phyloP scores from a whole-genome alignment of 2,329 filamentous ascomycete species.

The Aaosphaeria pasadenensis region DNA sequence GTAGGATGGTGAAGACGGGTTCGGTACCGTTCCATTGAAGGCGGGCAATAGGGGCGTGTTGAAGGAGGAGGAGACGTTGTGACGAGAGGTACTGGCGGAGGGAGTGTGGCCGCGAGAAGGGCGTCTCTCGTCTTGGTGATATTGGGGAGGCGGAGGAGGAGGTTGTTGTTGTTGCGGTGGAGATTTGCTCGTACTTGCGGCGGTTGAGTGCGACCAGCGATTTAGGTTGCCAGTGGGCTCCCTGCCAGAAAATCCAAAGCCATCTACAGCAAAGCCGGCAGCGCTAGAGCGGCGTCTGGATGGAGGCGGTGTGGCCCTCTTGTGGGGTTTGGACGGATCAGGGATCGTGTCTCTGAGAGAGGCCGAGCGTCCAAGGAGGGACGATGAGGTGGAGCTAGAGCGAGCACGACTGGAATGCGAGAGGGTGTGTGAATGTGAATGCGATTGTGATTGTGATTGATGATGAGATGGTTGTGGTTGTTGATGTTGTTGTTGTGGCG shows the following conservation, averaged over 20 bases:
- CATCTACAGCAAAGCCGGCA: constrained; percentile 38
- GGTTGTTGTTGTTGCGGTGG: background rate
- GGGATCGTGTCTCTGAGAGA: constrained; percentile 35
- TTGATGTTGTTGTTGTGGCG: constrained; percentile 9
- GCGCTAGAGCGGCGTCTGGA: constrained; percentile 41
- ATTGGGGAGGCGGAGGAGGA: background rate
- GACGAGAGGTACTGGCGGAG: constrained; percentile 24
- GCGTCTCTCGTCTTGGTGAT: constrained; percentile 17
- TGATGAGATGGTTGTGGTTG: too few species aligned
- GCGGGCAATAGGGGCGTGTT: constrained; percentile 27
- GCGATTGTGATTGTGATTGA: background rate
- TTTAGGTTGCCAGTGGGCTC: constrained; percentile 52
- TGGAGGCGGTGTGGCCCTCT: constrained; percentile 24
- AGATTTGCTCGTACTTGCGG: constrained; percentile 44
- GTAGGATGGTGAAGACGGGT: constrained; percentile 21
- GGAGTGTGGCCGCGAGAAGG: constrained; percentile 25
- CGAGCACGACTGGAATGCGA: constrained; percentile 29
- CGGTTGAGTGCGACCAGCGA: constrained; percentile 58
- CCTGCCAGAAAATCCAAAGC: constrained; percentile 28
- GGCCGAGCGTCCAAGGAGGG: constrained; percentile 42
- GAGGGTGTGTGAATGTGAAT: background rate
- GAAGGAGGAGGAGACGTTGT: constrained; percentile 31
- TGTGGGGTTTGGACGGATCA: constrained; percentile 21
- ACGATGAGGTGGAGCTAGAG: constrained; percentile 44
- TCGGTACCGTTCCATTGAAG: constrained; percentile 33